Evolutionary conservation across 768 basidiomycete genomes (phyloP).

Genomic region (Hericium rajendrae): DNA sequence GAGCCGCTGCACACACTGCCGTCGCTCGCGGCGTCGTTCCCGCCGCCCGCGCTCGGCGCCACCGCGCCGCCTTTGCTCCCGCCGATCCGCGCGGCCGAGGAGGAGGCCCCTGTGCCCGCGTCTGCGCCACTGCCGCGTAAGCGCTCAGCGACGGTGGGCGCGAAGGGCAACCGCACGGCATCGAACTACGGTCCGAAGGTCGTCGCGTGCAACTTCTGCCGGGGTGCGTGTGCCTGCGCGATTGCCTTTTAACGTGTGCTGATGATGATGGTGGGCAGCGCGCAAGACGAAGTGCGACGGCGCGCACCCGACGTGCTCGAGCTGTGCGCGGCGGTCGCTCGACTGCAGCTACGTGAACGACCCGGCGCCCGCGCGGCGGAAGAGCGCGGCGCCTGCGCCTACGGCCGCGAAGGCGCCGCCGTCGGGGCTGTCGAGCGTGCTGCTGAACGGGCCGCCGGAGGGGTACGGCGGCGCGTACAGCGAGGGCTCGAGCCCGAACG

Average conservation of each 20-base stretch:
- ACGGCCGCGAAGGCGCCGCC: conserved; percentile 16
- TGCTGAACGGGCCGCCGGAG: not conserved
- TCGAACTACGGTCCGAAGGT: conserved; percentile 72
- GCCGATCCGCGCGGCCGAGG: conserved; percentile 14
- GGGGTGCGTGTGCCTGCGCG: conserved; percentile 43
- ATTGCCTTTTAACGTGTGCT: not conserved
- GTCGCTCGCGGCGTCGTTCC: conserved; percentile 9
- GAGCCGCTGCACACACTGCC: conserved; percentile 8
- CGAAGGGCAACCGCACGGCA: conserved; percentile 49
- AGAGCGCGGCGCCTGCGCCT: conserved; percentile 8
- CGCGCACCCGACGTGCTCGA: conserved; percentile 75
- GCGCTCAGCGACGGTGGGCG: conserved; percentile 50
- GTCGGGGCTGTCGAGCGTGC: conserved; percentile 17
- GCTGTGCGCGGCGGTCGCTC: conserved; percentile 68
- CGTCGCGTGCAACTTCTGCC: conserved; percentile 83
- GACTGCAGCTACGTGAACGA: conserved; percentile 79
- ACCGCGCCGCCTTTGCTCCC: conserved; percentile 16
- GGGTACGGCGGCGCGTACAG: not conserved
- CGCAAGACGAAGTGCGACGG: conserved; percentile 89
- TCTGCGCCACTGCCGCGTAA: conserved; percentile 27
- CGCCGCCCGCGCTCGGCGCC: conserved; percentile 5
- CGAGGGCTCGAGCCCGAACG: conserved; percentile 9
- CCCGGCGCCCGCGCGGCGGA: conserved; percentile 18
- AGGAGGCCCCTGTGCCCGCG: conserved; percentile 14
- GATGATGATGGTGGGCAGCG: conserved; percentile 30